phyloP scores from a whole-genome alignment of 805 yeast genomes.

The Hanseniaspora pseudoguilliermondii region DNA sequence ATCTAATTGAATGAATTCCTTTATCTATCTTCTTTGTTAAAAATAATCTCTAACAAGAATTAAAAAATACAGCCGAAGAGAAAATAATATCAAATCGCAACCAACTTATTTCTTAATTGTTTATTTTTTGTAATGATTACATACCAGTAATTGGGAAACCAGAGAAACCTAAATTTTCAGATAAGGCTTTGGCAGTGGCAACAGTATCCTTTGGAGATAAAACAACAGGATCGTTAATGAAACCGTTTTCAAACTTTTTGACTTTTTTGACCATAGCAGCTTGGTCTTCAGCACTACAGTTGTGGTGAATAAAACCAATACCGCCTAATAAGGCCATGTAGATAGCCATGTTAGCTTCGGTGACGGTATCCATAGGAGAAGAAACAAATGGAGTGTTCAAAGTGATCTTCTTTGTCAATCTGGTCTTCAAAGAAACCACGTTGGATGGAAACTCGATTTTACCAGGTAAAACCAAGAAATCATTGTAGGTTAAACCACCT shows the following conservation, averaged over 20 bases:
- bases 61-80: no score
- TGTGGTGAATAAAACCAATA: slow-evolving; percentile 96
- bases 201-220: slow-evolving; percentile 66
- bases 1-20: no score
- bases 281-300: slow-evolving; percentile 92
- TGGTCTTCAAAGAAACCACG: slow-evolving; percentile 65
- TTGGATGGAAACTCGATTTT: slow-evolving; percentile 80
- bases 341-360: slow-evolving; percentile 95
- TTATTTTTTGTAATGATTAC: slow-evolving; percentile 29
- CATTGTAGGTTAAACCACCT: slow-evolving; percentile 97
- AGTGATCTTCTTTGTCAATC: slow-evolving; percentile 80
- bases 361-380: slow-evolving; percentile 98
- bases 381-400: slow-evolving; percentile 91
- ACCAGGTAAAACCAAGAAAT: slow-evolving; percentile 89
- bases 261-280: slow-evolving; percentile 97
- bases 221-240: slow-evolving; percentile 87
- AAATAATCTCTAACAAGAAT: no score
- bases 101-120: neutral
- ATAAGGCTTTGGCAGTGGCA: slow-evolving; percentile 63
- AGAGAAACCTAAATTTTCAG: slow-evolving; percentile 71
- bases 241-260: slow-evolving; percentile 94
- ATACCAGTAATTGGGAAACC: slow-evolving; percentile 99
- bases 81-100: no score
- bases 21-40: no score
- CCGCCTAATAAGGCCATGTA: slow-evolving; percentile 98